These are phyloP conservation scores for Pouteria glomerata DNA, from an alignment of 148 eudicot species.

Conservation along the genomic window DNA sequence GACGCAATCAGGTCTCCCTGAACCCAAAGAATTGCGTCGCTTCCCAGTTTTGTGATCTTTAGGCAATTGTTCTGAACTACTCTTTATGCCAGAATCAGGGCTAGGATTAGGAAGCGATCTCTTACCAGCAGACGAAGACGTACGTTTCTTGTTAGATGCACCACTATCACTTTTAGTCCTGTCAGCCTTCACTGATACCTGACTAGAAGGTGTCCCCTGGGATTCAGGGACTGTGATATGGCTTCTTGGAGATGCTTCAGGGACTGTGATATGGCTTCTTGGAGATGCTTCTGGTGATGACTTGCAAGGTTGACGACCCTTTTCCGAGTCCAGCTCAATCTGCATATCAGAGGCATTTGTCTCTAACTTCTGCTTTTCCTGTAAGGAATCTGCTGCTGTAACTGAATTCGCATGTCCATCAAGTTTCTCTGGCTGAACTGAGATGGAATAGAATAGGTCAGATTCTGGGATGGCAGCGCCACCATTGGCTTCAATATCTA, in stretches of 20 bases:
- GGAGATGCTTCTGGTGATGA: constrained; percentile 70
- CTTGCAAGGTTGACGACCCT: constrained; percentile 26
- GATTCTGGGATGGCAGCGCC: constrained; percentile 9
- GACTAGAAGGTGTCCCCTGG: constrained; percentile 75
- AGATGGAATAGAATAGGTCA: constrained; percentile 25
- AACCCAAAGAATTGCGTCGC: constrained; percentile 71
- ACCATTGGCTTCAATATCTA: constrained; percentile 28
- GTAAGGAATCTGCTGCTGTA: constrained; percentile 22
- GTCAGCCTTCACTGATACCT: constrained; percentile 57
- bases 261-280: constrained; percentile 40
- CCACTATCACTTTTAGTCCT: constrained; percentile 47
- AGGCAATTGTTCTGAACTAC: constrained; percentile 49
- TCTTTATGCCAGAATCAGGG: constrained; percentile 53
- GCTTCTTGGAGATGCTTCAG: constrained; percentile 65
- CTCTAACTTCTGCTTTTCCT: constrained; percentile 26
- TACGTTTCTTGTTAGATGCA: constrained; percentile 39
- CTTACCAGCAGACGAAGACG: constrained; percentile 50
- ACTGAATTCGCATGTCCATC: constrained; percentile 15
- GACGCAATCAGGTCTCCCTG: constrained; percentile 53
- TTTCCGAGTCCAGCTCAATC: constrained; percentile 22
- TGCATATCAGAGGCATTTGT: constrained; percentile 18
- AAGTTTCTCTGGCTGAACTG: constrained; percentile 31
- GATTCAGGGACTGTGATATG: constrained; percentile 50
- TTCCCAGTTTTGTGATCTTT: constrained; percentile 63
- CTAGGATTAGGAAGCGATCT: constrained; percentile 35